Evolutionary conservation across 2,329 filamentous ascomycete genomes (phyloP).

Genomic region (Arthrobotrys sinensis): DNA sequence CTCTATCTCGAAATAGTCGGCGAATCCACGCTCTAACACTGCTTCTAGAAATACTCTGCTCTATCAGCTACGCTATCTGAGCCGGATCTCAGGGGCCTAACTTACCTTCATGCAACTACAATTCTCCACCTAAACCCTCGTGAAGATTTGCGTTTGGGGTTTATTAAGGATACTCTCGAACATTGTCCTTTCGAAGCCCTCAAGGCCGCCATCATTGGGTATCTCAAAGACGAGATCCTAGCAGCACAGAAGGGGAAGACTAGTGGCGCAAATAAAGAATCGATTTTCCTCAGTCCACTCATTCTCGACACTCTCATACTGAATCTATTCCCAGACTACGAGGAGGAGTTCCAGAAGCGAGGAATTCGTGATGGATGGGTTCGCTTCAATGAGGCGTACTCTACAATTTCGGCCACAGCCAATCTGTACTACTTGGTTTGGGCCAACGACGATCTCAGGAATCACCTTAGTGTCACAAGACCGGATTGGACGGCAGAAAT

Average conservation of each 20-base stretch:
- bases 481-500: constrained; percentile 50
- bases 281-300: constrained; percentile 63
- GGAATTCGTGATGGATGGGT: constrained; percentile 59
- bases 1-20: no score
- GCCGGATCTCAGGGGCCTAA: constrained; percentile 62
- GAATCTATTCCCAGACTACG: constrained; percentile 63
- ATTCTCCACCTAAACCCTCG: constrained; percentile 64
- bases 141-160: constrained; percentile 63
- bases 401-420: constrained; percentile 62
- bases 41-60: constrained; percentile 62
- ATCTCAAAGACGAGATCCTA: constrained; percentile 65
- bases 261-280: constrained; percentile 43
- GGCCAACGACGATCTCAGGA: constrained; percentile 57
- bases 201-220: constrained; percentile 64
- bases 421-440: constrained; percentile 64
- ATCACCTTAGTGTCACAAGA: constrained; percentile 33
- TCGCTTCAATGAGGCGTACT: constrained; percentile 63
- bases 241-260: constrained; percentile 59
- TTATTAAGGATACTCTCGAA: constrained; percentile 65
- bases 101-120: constrained; percentile 63
- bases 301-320: constrained; percentile 62
- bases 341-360: constrained; percentile 55
- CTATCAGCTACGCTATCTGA: constrained; percentile 64
- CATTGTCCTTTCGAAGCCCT: constrained; percentile 65
- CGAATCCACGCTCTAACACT: background rate